phyloP scores from a whole-genome alignment of 805 yeast species.

The Kodamaea hsintzibuensis region DNA sequence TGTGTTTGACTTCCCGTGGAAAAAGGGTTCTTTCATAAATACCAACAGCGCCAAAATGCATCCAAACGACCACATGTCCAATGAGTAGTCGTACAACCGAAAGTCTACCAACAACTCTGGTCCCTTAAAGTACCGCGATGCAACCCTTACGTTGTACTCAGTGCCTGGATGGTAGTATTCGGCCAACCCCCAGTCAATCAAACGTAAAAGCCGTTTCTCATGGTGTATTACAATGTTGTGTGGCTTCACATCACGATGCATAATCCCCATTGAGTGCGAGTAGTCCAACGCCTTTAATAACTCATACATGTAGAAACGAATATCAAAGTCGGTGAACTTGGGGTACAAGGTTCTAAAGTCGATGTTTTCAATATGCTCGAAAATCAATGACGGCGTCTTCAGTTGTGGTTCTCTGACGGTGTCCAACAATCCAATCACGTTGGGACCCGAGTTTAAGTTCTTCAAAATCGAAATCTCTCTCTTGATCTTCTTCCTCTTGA shows the following conservation, averaged over 20 bases:
- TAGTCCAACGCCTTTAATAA: constrained; percentile 80
- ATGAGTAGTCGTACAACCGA: constrained; percentile 82
- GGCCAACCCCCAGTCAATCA: constrained; percentile 95
- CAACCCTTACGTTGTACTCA: constrained; percentile 89
- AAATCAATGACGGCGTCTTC: constrained; percentile 85
- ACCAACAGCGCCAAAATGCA: constrained; percentile 89
- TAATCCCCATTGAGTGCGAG: constrained; percentile 91
- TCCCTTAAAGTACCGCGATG: constrained; percentile 88
- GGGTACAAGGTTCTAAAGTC: constrained; percentile 89
- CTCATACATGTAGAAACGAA: constrained; percentile 81
- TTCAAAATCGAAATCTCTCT: constrained; percentile 86
- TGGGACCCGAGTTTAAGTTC: constrained; percentile 82
- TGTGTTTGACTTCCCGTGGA: constrained; percentile 88
- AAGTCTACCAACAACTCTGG: constrained; percentile 85
- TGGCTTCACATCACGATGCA: constrained; percentile 93
- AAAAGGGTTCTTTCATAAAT: constrained; percentile 87
- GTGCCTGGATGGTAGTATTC: constrained; percentile 90
- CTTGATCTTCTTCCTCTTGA: constrained; percentile 87
- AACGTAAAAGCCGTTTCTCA: constrained; percentile 54
- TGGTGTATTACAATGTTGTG: constrained; percentile 95
- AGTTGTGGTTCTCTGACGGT: constrained; percentile 85
- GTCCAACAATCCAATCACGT: constrained; percentile 72
- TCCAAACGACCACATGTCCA: constrained; percentile 90
- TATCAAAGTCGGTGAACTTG: constrained; percentile 69
- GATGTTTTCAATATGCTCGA: constrained; percentile 79